Evolutionary conservation across 2,329 filamentous ascomycete genomes (phyloP).

Genomic region (Zopfia rhizophila): DNA sequence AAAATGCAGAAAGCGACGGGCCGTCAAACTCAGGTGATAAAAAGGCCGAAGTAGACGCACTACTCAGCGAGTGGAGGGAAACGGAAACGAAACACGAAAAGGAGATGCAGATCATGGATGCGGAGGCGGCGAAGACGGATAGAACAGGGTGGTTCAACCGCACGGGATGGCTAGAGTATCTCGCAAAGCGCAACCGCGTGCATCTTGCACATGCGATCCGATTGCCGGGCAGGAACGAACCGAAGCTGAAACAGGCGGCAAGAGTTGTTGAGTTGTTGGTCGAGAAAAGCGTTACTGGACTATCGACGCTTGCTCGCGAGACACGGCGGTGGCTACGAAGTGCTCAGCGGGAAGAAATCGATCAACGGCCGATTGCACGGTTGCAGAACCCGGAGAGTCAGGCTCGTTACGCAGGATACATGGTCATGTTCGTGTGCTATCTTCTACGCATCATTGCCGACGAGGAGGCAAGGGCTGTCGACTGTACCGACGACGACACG

Average conservation of each 20-base stretch:
- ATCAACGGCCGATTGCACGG: constrained; percentile 20
- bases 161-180: not conserved
- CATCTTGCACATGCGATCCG: not conserved
- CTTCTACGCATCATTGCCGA: constrained; percentile 17
- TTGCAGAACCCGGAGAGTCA: constrained; percentile 30
- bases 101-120: no score
- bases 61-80: no score
- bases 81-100: no score
- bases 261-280: constrained; percentile 15
- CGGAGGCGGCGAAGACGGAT: no score
- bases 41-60: no score
- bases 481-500: no score
- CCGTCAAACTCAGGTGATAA: no score
- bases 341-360: constrained; percentile 17
- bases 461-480: constrained; percentile 1
- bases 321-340: constrained; percentile 24
- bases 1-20: no score
- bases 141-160: constrained; percentile 5
- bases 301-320: constrained; percentile 17
- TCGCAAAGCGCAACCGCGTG: not conserved
- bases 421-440: constrained; percentile 26
- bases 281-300: constrained; percentile 21
- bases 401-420: constrained; percentile 23
- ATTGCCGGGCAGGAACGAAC: not conserved
- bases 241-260: constrained; percentile 9